Evolutionary conservation across 495 filamentous ascomycete genomes (phyloP).

Genomic region (Penicillium argentinense): DNA sequence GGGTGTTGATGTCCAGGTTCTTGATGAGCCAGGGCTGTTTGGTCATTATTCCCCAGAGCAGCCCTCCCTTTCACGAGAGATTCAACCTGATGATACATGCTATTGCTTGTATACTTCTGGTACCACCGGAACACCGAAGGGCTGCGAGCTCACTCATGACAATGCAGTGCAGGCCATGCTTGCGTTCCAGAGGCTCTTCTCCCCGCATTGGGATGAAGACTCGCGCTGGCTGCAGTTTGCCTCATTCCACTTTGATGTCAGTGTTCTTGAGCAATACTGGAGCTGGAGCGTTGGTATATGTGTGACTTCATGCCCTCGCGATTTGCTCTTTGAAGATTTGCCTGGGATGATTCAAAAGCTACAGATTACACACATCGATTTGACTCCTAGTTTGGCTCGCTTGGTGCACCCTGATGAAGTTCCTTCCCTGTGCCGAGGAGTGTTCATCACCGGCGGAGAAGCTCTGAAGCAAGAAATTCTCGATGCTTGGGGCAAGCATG

Average conservation of each 20-base stretch:
- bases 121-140: conserved; percentile 96
- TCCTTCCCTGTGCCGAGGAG: conserved; percentile 33
- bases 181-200: conserved; percentile 42
- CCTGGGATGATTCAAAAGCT: conserved; percentile 65
- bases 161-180: conserved; percentile 41
- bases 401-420: conserved; percentile 41
- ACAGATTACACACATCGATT: conserved; percentile 81
- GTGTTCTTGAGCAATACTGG: conserved; percentile 86
- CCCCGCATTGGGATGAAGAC: conserved; percentile 52
- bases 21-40: conserved; percentile 36
- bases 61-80: conserved; percentile 13
- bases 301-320: conserved; percentile 72
- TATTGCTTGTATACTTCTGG: conserved; percentile 97
- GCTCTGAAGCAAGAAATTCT: conserved; percentile 45
- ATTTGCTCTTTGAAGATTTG: conserved; percentile 76
- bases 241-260: conserved; percentile 86
- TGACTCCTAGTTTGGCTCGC: conserved; percentile 47
- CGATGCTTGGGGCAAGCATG: conserved; percentile 43
- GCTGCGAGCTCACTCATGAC: conserved; percentile 68
- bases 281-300: conserved; percentile 83
- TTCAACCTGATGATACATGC: conserved; percentile 76
- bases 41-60: conserved; percentile 19
- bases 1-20: conserved; percentile 24
- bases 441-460: conserved; percentile 44
- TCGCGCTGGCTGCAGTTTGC: conserved; percentile 87